A percentile compares a stretch with the other conserved stretches of the same genome.
phyloP scores from a whole-genome alignment of 2,329 filamentous ascomycete species.

The Talaromyces albobiverticillius region DNA sequence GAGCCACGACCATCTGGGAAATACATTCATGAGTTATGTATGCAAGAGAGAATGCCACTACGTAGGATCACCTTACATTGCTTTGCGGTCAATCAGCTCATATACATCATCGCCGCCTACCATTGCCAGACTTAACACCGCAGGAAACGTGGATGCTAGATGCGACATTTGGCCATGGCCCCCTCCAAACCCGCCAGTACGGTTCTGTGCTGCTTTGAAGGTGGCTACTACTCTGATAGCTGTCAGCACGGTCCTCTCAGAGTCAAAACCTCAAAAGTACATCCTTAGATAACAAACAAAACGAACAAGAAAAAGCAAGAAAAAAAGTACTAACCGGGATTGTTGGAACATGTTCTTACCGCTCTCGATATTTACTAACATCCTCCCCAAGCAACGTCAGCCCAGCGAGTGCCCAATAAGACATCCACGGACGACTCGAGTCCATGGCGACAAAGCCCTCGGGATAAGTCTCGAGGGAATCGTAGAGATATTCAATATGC shows the following conservation, averaged over 20 bases:
- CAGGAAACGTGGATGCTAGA: conserved; percentile 83
- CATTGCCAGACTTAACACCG: conserved; percentile 72
- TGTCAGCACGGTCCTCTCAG: conserved; percentile 10
- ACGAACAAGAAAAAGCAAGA: not conserved
- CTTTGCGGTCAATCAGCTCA: conserved; percentile 72
- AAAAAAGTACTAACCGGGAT: not conserved
- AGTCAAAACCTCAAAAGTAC: not conserved
- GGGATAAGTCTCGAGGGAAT: conserved; percentile 60
- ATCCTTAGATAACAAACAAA: not conserved
- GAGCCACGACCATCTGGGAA: conserved; percentile 73
- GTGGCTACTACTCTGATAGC: conserved; percentile 63
- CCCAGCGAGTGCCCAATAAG: conserved; percentile 85
- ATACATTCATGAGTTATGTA: conserved; percentile 21
- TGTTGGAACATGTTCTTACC: conserved; percentile 37
- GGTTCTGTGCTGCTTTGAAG: conserved; percentile 77
- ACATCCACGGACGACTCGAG: conserved; percentile 85
- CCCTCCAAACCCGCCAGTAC: conserved; percentile 81
- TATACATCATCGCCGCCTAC: conserved; percentile 74
- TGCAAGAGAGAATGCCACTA: not conserved
- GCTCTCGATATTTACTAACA: conserved; percentile 60
- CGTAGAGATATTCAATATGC: conserved; percentile 50
- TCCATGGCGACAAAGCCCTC: conserved; percentile 71
- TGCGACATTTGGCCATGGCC: conserved; percentile 90
- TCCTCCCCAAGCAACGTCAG: conserved; percentile 76
- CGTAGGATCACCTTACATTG: conserved; percentile 54